Conservation (phyloP, 768 basidiomycete genomes). For the Lentinula guzmanii region DNA sequence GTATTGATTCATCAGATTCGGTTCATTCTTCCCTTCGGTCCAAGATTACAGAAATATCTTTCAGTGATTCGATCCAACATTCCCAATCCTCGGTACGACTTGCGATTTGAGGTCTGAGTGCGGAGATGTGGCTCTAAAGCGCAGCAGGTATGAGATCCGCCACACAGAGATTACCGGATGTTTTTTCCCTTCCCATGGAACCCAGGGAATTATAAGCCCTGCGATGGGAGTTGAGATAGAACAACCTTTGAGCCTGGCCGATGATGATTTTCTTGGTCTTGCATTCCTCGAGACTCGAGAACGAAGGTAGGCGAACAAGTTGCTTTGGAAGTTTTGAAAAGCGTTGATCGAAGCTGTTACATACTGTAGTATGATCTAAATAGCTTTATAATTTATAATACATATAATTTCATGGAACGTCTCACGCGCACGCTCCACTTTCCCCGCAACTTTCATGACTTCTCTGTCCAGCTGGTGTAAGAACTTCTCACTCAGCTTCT, state of each 20-base stretch:
- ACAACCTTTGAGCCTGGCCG: background rate
- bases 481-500: constrained; percentile 10
- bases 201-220: background rate
- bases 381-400: background rate
- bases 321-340: background rate
- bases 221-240: background rate
- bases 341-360: background rate
- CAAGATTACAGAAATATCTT: too few relatives aligned
- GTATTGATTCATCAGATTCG: too few relatives aligned
- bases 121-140: background rate
- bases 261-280: background rate
- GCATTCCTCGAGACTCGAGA: background rate
- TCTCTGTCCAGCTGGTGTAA: constrained; percentile 32
- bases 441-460: constrained; percentile 14
- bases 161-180: background rate
- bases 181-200: background rate
- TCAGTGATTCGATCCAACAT: too few relatives aligned
- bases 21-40: too few relatives aligned
- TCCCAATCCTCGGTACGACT: too few relatives aligned
- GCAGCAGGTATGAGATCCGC: background rate
- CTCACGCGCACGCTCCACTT: background rate
- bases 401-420: background rate
- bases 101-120: too few relatives aligned
- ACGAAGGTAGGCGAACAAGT: background rate
- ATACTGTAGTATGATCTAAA: background rate